Conservation (phyloP, 2,329 filamentous ascomycete genomes). For the Fusarium penzigii region DNA sequence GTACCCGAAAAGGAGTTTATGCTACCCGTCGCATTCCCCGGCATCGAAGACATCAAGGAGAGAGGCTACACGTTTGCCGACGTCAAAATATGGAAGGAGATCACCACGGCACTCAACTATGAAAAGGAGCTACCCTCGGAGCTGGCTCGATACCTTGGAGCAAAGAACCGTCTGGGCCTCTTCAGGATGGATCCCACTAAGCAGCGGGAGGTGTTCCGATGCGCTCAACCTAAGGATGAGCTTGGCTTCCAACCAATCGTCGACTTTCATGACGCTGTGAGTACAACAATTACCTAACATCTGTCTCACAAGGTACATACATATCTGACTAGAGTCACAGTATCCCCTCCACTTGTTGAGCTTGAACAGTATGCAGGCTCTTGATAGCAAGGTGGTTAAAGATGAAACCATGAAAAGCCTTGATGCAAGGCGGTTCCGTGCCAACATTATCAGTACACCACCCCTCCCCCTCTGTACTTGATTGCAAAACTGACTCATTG, state of each 20-base stretch:
- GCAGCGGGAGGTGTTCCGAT: conserved; percentile 59
- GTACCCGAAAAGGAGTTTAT: conserved; percentile 64
- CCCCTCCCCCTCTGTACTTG: not conserved
- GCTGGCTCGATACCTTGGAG: conserved; percentile 65
- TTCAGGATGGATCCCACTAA: conserved; percentile 65
- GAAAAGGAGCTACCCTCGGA: conserved; percentile 60
- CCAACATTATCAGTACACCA: conserved; percentile 66
- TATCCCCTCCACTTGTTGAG: conserved; percentile 72
- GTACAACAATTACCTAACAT: conserved; percentile 26
- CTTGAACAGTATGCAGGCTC: conserved; percentile 61
- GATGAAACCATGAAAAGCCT: conserved; percentile 51
- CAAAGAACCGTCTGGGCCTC: conserved; percentile 64
- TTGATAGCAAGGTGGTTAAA: conserved; percentile 58
- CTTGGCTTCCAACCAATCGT: conserved; percentile 66
- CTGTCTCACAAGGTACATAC: not conserved
- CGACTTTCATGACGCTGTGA: conserved; percentile 70
- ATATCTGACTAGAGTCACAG: conserved; percentile 36
- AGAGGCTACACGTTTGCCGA: conserved; percentile 60
- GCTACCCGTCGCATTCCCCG: conserved; percentile 65
- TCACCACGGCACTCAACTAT: conserved; percentile 56
- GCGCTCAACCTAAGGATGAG: conserved; percentile 58
- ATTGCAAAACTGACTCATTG: conserved; percentile 3
- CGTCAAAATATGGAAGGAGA: conserved; percentile 68
- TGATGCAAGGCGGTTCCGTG: conserved; percentile 65
- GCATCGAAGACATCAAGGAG: conserved; percentile 54